Evolutionary conservation across 78 protist species (phyloP), one percentile per base, ranked within the genome.

Genomic region (Speleostelium caveatum): DNA sequence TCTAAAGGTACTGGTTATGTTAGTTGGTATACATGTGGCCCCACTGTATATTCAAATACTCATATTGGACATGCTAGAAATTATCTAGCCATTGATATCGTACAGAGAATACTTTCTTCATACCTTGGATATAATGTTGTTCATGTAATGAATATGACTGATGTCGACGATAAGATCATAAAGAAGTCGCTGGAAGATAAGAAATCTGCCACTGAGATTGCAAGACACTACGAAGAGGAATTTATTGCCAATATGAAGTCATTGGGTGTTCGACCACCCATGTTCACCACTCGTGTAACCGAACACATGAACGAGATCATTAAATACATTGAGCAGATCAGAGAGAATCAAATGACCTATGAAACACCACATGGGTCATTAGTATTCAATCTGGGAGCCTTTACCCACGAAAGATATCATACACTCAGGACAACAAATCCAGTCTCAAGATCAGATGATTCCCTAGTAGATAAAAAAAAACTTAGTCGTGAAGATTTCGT

Each of bases 71-170:
- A 94, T 49, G 96, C 96, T 32, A 71, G 99, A 35, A 55, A 95
- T 28, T 98, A 98, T 87, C 61, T 98, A 61, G 39, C 97, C 36
- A 91, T 98, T 42, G 99, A 98, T 91, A 97, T 98, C 55, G 51
- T 98, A 14, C 97, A 99, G 21, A 95, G 99, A n/a, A 79, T 99
- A 3, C 32, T 98, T 16, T 73, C 49, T 32, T 97, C 97, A 16
- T 98, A 97, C 86, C 97, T 98, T 63, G 56, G 83, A 39, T 63
- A 67, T 12, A 72, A 61, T 61, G 93, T 95, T 1, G 51, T 79
- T 2, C 94, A 83, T 89, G 96, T 93, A 22, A 94, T 93, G 96
- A 92, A 92, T 49, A 71, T 95, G 75, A 95, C 97, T 3, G 96
- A 95, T 78, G 73, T 95, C 10, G 97, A 95, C 60, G 97, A 95